These are phyloP conservation scores for Trichoderma sp. DNA, from an alignment of 2,329 filamentous ascomycete species.

Conservation along the genomic window DNA sequence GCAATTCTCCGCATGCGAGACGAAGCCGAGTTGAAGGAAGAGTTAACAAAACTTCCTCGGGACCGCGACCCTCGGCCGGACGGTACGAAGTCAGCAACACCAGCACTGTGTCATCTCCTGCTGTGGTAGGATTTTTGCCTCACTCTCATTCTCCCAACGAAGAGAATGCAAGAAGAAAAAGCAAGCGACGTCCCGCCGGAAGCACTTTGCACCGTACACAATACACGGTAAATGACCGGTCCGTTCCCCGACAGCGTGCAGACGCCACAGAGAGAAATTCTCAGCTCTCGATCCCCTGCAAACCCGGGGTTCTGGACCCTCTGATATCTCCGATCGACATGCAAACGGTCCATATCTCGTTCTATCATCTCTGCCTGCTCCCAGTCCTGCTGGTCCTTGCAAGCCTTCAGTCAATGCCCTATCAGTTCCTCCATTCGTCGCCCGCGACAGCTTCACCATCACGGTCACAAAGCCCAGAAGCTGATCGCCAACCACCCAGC, in stretches of 20 bases:
- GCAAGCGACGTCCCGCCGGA: not conserved
- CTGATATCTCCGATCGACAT: not conserved
- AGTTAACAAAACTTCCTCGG: too few species aligned
- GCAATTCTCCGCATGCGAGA: conserved; percentile 7
- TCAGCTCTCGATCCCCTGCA: not conserved
- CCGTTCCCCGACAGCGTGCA: not conserved
- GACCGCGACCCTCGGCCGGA: not conserved
- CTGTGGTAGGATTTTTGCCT: not conserved
- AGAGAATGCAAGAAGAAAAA: not conserved
- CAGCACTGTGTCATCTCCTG: conserved; percentile 5
- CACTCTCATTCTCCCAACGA: not conserved
- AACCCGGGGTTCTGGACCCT: not conserved
- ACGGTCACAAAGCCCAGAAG: not conserved
- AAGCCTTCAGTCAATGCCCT: not conserved
- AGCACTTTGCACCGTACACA: not conserved
- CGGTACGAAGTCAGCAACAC: not conserved
- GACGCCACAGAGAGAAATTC: conserved; percentile 6
- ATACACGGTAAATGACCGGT: not conserved
- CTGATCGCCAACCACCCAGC: conserved; percentile 2
- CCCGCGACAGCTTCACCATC: not conserved
- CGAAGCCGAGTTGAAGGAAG: not conserved
- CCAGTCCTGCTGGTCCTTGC: not conserved
- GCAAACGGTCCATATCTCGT: not conserved
- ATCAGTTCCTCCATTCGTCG: not conserved
- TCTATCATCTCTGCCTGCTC: not conserved